A percentile compares a stretch with the other conserved stretches of the same genome.
Evolutionary conservation across 495 filamentous ascomycete species (phyloP).

Genomic region (Clavariopsis aquatica): DNA sequence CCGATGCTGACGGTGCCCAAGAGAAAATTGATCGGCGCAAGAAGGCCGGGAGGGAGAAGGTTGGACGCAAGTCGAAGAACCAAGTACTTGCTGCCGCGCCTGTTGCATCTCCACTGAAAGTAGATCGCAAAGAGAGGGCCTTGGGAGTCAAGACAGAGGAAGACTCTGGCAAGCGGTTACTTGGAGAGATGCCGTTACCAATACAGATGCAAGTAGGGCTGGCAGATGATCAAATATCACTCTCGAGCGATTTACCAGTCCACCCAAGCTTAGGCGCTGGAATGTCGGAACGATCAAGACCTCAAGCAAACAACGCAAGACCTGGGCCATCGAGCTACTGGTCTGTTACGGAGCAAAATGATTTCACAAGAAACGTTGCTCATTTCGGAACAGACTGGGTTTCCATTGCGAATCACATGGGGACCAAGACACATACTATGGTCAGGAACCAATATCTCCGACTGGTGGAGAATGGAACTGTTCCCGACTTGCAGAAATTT

Average conservation of each 20-base stretch:
- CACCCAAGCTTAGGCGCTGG: slow-evolving; percentile 15
- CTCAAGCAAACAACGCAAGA: slow-evolving; percentile 18
- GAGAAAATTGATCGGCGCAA: slow-evolving; percentile 42
- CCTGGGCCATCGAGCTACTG: slow-evolving; percentile 83
- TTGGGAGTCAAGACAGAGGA: slow-evolving; percentile 34
- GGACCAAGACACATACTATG: slow-evolving; percentile 92
- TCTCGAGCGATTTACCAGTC: slow-evolving; percentile 21
- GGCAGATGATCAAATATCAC: slow-evolving; percentile 28
- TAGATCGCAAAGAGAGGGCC: slow-evolving; percentile 32
- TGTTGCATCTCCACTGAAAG: slow-evolving; percentile 38
- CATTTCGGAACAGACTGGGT: slow-evolving; percentile 89
- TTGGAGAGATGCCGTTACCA: slow-evolving; percentile 20
- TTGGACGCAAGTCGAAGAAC: slow-evolving; percentile 39
- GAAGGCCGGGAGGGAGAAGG: slow-evolving; percentile 39
- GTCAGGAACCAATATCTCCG: slow-evolving; percentile 92
- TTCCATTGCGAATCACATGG: slow-evolving; percentile 81
- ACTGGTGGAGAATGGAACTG: slow-evolving; percentile 66
- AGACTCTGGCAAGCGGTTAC: slow-evolving; percentile 7
- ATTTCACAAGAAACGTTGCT: slow-evolving; percentile 74
- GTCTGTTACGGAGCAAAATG: slow-evolving; percentile 86
- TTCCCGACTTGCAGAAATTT: slow-evolving; percentile 65
- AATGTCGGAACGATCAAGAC: slow-evolving; percentile 27
- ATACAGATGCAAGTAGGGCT: slow-evolving; percentile 6
- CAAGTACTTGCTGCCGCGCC: slow-evolving; percentile 43
- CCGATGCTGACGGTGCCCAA: slow-evolving; percentile 19